phyloP scores from a whole-genome alignment of 495 filamentous ascomycete species.

The Talaromyces wortmannii region DNA sequence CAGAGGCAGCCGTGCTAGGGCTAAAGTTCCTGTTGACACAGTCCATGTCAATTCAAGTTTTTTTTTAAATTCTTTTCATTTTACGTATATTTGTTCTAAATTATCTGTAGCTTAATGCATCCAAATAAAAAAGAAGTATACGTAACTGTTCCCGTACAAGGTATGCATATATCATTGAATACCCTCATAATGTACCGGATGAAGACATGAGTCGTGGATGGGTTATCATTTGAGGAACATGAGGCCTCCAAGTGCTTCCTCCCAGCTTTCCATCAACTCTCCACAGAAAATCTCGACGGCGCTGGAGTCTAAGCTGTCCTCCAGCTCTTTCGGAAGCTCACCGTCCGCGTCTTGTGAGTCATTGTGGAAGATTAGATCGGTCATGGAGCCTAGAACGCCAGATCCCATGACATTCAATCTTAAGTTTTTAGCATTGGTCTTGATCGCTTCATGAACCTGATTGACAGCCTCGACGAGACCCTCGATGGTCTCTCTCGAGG shows the following conservation, averaged over 20 bases:
- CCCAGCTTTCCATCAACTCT: constrained; percentile 41
- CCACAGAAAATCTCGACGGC: constrained; percentile 35
- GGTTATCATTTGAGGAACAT: constrained; percentile 7
- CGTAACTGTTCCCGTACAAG: too few relatives aligned
- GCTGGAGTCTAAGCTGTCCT: constrained; percentile 25
- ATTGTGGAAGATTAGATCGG: constrained; percentile 25
- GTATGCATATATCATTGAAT: too few relatives aligned
- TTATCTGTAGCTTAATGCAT: too few relatives aligned
- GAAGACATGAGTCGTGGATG: too few relatives aligned
- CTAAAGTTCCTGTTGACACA: too few relatives aligned
- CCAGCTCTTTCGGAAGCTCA: constrained; percentile 23
- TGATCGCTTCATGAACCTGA: constrained; percentile 25
- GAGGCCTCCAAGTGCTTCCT: constrained; percentile 33
- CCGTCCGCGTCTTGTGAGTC: constrained; percentile 14
- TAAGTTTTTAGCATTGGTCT: constrained; percentile 25
- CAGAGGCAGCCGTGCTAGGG: too few relatives aligned
- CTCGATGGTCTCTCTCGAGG: constrained; percentile 27
- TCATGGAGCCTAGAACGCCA: constrained; percentile 27
- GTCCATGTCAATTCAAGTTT: too few relatives aligned
- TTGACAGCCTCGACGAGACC: constrained; percentile 15
- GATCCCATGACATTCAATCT: constrained; percentile 29
- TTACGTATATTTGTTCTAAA: too few relatives aligned
- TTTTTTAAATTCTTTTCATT: too few relatives aligned
- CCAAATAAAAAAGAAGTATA: too few relatives aligned
- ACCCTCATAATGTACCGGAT: too few relatives aligned